Evolutionary conservation across 257 asterid genomes (phyloP).

Genomic region (Jasminum sambac): DNA sequence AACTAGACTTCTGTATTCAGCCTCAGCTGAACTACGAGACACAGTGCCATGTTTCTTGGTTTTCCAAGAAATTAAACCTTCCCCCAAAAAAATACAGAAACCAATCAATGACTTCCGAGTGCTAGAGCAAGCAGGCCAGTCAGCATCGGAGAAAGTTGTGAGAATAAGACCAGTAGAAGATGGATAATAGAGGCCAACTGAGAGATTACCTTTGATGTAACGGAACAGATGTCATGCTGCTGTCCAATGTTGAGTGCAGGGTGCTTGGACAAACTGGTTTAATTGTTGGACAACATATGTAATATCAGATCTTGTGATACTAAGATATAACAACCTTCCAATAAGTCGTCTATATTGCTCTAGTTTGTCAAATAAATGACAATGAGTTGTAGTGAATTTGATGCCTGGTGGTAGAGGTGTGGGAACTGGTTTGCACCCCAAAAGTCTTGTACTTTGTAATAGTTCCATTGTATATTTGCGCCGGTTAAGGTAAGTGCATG

Average conservation of each 20-base stretch:
- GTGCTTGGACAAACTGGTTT: neutral
- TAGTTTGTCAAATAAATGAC: neutral
- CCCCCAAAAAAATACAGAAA: neutral
- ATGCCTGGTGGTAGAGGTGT: neutral
- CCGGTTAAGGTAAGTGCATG: neutral
- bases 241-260: neutral
- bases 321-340: neutral
- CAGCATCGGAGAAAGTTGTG: neutral
- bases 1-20: conserved; percentile 7
- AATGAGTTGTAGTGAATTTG: neutral
- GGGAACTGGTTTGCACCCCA: neutral
- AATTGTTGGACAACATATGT: neutral
- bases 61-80: neutral
- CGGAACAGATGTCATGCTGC: too few relatives aligned
- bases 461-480: neutral
- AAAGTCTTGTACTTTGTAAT: neutral
- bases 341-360: neutral
- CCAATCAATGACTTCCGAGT: neutral
- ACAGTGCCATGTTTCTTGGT: conserved; percentile 4
- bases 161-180: neutral
- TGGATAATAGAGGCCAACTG: neutral
- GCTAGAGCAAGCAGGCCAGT: neutral
- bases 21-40: conserved; percentile 9
- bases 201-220: neutral
- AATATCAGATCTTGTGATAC: neutral